Base-by-base conservation (phyloP, 305 asterid species). In the Rubia peregrina region DNA sequence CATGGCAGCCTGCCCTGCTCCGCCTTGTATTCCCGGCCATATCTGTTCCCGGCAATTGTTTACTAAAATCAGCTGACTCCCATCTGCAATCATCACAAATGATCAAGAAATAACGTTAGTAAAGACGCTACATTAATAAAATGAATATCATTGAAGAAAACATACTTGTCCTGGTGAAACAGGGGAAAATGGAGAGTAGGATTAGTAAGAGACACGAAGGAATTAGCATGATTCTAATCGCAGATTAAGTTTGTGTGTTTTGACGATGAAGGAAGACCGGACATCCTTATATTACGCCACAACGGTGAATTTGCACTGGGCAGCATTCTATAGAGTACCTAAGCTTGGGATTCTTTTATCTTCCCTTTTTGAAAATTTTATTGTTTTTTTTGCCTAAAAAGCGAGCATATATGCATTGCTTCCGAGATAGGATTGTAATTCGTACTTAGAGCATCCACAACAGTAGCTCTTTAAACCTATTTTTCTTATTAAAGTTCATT, bases 11-110 rank as follows among this genome's bases (percentile, higher is more conserved):
- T 90, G 88, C 41, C 97, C 98, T 0, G 92, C 88, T 2, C 92
- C 57, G 42, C 92, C 96, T 6, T 80, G 94, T 71, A 93, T 85
- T 26, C 83, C 98, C 0, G 97, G 97, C 97, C 97, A 93, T 79
- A 93, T 78, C 78, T 73, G 85, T 63, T 91, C 96, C 30, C 83
- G 79, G 77, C 98, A 90, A 85, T 90, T 93, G 87, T 90, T 93
- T 0, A 93, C 97, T 57, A 90, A 40, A 43, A 93, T 89, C 17
- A 93, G 85, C 49, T 93, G 96, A 56, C 46, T 76, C 63, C 89
- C 96, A 83, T 84, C 98, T 90, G 95, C 82, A 82, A 22, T 16
- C 64, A 62, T 44, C 26, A 40, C 65, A 56, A 9, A 61, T 51
- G 24, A 41, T 8, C 12, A 57, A 38, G 38, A 67, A 53, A 65